phyloP scores from a whole-genome alignment of 768 basidiomycete genomes.

The Mycena haematopus region DNA sequence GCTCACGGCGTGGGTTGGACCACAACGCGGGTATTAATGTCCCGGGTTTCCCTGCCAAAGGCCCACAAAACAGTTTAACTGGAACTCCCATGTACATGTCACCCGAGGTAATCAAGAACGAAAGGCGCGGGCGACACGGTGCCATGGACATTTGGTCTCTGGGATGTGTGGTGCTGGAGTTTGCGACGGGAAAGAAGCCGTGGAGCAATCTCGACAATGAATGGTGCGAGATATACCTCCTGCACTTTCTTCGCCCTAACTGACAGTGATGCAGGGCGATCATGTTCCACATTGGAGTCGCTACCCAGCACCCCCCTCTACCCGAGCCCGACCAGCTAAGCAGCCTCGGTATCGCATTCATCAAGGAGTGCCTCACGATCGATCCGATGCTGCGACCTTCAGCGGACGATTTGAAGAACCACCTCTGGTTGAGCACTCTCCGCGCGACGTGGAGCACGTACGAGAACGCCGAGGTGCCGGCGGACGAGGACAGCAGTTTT shows the following conservation, averaged over 20 bases:
- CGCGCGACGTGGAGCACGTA: constrained; percentile 72
- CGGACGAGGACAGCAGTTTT: constrained; percentile 48
- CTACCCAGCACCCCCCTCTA: constrained; percentile 95
- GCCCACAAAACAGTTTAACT: constrained; percentile 82
- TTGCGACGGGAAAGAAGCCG: constrained; percentile 94
- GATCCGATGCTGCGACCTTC: constrained; percentile 85
- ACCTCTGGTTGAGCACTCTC: constrained; percentile 90
- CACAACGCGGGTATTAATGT: constrained; percentile 39
- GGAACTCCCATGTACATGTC: constrained; percentile 99
- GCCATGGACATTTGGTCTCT: constrained; percentile 99
- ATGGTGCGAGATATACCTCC: constrained; percentile 65
- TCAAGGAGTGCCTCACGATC: constrained; percentile 88
- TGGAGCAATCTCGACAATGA: constrained; percentile 99
- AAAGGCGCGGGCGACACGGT: constrained; percentile 84
- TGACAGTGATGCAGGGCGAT: constrained; percentile 76
- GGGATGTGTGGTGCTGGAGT: constrained; percentile 97
- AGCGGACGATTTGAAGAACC: constrained; percentile 83
- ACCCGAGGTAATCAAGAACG: constrained; percentile 97
- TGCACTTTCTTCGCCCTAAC: constrained; percentile 2
- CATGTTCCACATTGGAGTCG: constrained; percentile 99
- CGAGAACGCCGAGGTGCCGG: constrained; percentile 65
- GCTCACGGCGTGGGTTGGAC: constrained; percentile 66
- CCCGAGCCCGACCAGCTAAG: constrained; percentile 92
- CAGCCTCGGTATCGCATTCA: constrained; percentile 90
- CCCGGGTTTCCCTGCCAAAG: constrained; percentile 49